phyloP scores from a whole-genome alignment of 2,329 filamentous ascomycete species.

The Pestalotiopsis sp. region DNA sequence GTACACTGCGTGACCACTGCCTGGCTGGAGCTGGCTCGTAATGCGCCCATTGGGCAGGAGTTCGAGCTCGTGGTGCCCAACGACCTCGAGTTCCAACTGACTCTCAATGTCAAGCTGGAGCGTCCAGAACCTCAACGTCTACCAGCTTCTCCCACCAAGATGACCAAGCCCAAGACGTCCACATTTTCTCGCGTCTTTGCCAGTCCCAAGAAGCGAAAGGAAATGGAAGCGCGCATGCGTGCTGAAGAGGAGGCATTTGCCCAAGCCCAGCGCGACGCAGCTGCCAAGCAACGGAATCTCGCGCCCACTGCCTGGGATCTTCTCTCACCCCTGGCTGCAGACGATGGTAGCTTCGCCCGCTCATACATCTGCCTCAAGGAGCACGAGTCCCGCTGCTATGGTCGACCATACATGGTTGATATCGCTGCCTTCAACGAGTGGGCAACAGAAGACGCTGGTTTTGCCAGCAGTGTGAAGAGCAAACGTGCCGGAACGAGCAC shows the following conservation, averaged over 20 bases:
- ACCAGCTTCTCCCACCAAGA: conserved; percentile 62
- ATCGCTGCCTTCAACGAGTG: conserved; percentile 98
- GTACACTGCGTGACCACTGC: conserved; percentile 96
- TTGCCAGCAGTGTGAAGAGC: conserved; percentile 88
- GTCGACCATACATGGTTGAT: conserved; percentile 83
- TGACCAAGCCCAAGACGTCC: conserved; percentile 73
- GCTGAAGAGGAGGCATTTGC: conserved; percentile 79
- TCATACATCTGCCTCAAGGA: conserved; percentile 94
- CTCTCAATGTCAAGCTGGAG: conserved; percentile 91
- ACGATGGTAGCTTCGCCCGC: conserved; percentile 91
- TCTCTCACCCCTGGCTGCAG: conserved; percentile 80
- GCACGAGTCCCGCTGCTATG: conserved; percentile 85
- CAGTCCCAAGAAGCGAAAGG: conserved; percentile 95
- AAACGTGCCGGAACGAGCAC: conserved; percentile 70
- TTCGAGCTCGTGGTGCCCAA: conserved; percentile 97
- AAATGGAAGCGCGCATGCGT: conserved; percentile 81
- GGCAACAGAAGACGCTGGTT: conserved; percentile 82
- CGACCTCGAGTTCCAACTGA: conserved; percentile 98
- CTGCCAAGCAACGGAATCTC: conserved; percentile 61
- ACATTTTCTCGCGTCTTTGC: conserved; percentile 91
- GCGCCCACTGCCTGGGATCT: conserved; percentile 82
- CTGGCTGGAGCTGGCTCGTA: conserved; percentile 89
- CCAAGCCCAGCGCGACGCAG: conserved; percentile 64
- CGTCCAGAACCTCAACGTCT: conserved; percentile 67
- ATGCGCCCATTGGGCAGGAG: conserved; percentile 94